These are phyloP conservation scores for Eutrema yunnanense DNA, from an alignment of 345 rosid genomes.

Conservation along the genomic window DNA sequence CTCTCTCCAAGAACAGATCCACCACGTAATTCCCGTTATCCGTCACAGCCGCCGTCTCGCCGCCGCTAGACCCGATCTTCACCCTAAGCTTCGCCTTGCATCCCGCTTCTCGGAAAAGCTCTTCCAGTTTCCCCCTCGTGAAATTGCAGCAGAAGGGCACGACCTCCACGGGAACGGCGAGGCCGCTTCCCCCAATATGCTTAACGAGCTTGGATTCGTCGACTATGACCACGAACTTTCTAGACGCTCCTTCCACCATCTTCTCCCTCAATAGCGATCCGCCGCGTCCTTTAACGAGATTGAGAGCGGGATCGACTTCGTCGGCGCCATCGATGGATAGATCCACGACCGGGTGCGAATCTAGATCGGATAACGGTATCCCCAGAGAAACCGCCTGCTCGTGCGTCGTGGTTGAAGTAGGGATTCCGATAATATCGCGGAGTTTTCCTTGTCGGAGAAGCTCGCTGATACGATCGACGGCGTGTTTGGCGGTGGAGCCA, in stretches of 20 bases:
- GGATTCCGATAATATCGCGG: slow-evolving; percentile 62
- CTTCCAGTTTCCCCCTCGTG: slow-evolving; percentile 45
- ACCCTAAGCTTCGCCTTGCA: slow-evolving; percentile 53
- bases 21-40: slow-evolving; percentile 81
- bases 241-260: slow-evolving; percentile 81
- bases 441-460: slow-evolving; percentile 69
- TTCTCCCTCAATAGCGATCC: slow-evolving; percentile 88
- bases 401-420: slow-evolving; percentile 76
- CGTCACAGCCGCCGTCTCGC: slow-evolving; percentile 43
- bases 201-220: slow-evolving; percentile 63
- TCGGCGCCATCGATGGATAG: slow-evolving; percentile 97
- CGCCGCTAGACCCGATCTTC: slow-evolving; percentile 23
- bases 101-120: slow-evolving; percentile 53
- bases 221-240: slow-evolving; percentile 64
- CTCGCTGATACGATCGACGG: slow-evolving; percentile 78
- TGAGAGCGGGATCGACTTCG: slow-evolving; percentile 76
- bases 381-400: slow-evolving; percentile 74
- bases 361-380: slow-evolving; percentile 78
- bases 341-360: slow-evolving; percentile 60
- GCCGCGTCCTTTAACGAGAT: slow-evolving; percentile 88
- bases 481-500: slow-evolving; percentile 94
- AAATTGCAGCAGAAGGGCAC: slow-evolving; percentile 81
- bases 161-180: slow-evolving; percentile 80
- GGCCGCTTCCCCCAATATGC: slow-evolving; percentile 62
- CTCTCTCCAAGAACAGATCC: slow-evolving; percentile 69